These are phyloP conservation scores for Quercus tomentella DNA, from an alignment of 331 rosid genomes.

Conservation along the genomic window DNA sequence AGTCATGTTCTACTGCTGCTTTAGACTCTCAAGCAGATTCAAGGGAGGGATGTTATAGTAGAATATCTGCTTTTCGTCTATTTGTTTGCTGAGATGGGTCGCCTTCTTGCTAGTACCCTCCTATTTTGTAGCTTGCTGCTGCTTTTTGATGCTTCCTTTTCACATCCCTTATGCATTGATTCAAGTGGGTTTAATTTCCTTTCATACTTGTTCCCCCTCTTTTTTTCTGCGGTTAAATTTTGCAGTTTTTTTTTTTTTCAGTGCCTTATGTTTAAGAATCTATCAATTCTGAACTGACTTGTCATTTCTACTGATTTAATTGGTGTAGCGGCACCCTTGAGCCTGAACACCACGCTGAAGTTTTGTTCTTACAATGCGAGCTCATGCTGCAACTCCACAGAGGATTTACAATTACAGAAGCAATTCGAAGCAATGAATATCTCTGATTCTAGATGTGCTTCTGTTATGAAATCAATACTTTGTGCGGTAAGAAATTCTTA, in stretches of 20 bases:
- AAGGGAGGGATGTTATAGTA: conserved; percentile 20
- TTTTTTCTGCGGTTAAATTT: neutral
- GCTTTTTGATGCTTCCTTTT: conserved; percentile 45
- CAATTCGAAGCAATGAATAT: conserved; percentile 64
- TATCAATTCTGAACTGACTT: conserved; percentile 4
- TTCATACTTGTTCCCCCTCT: neutral
- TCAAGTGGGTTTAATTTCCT: conserved; percentile 47
- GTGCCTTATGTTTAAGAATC: neutral
- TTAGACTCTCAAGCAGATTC: conserved; percentile 10
- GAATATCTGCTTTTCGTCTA: neutral
- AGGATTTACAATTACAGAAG: conserved; percentile 57
- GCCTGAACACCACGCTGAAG: conserved; percentile 37
- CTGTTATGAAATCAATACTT: conserved; percentile 63
- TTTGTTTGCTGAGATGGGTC: conserved; percentile 46
- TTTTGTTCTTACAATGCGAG: conserved; percentile 78
- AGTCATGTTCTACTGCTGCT: conserved; percentile 4
- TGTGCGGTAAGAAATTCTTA: conserved; percentile 60
- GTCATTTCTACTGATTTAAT: neutral
- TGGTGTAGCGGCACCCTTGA: conserved; percentile 60
- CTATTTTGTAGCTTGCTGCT: conserved; percentile 45
- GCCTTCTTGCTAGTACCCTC: conserved; percentile 26
- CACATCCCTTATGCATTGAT: conserved; percentile 79
- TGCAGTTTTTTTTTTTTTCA: neutral
- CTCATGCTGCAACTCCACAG: conserved; percentile 69
- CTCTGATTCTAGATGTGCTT: conserved; percentile 60